Evolutionary conservation across 495 filamentous ascomycete species (phyloP).

Genomic region (Xylaria flabelliformis): DNA sequence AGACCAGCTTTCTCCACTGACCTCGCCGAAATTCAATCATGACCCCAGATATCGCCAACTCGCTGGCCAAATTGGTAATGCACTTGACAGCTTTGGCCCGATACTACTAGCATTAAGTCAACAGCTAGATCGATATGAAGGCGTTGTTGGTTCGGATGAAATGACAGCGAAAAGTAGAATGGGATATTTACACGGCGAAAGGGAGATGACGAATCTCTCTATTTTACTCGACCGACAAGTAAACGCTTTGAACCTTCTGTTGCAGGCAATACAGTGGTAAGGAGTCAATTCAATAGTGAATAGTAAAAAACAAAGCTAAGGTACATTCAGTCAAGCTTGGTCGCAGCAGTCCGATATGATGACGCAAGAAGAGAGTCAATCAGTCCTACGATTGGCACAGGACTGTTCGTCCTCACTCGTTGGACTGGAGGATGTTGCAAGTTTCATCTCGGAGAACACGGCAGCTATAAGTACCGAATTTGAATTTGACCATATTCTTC

Average conservation of each 20-base stretch:
- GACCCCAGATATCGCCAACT: slow-evolving; percentile 15
- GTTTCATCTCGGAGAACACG: slow-evolving; percentile 22
- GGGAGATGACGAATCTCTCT: slow-evolving; percentile 14
- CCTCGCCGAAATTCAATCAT: neutral
- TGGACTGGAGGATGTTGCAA: slow-evolving; percentile 17
- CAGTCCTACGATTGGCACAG: slow-evolving; percentile 5
- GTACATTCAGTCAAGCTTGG: slow-evolving; percentile 4
- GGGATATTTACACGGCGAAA: slow-evolving; percentile 1
- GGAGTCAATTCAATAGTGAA: neutral
- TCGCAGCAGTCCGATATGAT: slow-evolving; percentile 5
- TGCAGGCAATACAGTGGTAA: slow-evolving; percentile 21
- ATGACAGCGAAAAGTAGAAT: slow-evolving; percentile 14
- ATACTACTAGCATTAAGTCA: neutral
- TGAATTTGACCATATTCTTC: slow-evolving; percentile 22
- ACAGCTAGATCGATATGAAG: slow-evolving; percentile 15
- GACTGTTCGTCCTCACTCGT: slow-evolving; percentile 18
- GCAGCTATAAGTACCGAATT: slow-evolving; percentile 8
- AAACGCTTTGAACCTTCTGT: slow-evolving; percentile 18
- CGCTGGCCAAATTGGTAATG: neutral
- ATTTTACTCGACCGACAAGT: slow-evolving; percentile 19
- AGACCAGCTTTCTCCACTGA: slow-evolving; percentile 18
- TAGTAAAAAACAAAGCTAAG: neutral
- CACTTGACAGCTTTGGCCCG: slow-evolving; percentile 16
- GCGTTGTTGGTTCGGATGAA: neutral
- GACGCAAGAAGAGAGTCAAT: slow-evolving; percentile 1